Base-by-base conservation (phyloP, 1,284 basidiomycete genomes). In the Rhodotorula sp. region DNA sequence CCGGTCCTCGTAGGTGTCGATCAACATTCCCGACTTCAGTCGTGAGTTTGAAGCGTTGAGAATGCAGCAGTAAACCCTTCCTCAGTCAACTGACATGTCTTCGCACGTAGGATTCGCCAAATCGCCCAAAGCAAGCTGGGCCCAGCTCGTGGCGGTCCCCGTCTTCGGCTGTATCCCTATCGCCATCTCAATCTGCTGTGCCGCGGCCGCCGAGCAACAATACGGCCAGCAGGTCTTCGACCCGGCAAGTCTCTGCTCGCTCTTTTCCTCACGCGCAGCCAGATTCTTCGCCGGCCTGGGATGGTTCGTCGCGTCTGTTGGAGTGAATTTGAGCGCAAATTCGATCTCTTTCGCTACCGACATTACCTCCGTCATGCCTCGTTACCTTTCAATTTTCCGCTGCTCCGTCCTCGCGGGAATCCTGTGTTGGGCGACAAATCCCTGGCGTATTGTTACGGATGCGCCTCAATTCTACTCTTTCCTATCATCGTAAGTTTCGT, bases 271-370 rank as follows among this genome's bases (percentile, higher is more conserved):
- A 6, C 86, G 90, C 52, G 86, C 89, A 0, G 89, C 88, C 1
- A 86, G 87, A 51, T 92, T 91, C 83, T 90, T 92, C 76, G 86
- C 86, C 0, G 82, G 87, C 0, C 85, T 89, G 77, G 82, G 84
- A 34, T 91, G 49, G 48, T 60, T 39, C 27, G 17, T 61, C 20
- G 19, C 29, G 6, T 61, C 62, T 19, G 53, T 68, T 9, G 57
- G 51, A 6, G 60, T 63, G 22, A 58, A 67, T 24, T 30, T 62
- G 22, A 29, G 29, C 2, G 54, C 54, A 7, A 83, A 90, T 79
- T 87, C 86, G 54, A 81, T 91, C 67, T 88, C 86, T 39, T 89
- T 89, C 7, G 89, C 88, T 1, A 91, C 90, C 78, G 87, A 91
- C 49, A 60, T 67, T 27, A 62, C 59, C 22, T 39, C 53, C n/a